A percentile compares a stretch with the other conserved stretches of the same genome.
These are phyloP conservation scores for Calocera cornea DNA, from an alignment of 768 basidiomycete species.

Conservation along the genomic window DNA sequence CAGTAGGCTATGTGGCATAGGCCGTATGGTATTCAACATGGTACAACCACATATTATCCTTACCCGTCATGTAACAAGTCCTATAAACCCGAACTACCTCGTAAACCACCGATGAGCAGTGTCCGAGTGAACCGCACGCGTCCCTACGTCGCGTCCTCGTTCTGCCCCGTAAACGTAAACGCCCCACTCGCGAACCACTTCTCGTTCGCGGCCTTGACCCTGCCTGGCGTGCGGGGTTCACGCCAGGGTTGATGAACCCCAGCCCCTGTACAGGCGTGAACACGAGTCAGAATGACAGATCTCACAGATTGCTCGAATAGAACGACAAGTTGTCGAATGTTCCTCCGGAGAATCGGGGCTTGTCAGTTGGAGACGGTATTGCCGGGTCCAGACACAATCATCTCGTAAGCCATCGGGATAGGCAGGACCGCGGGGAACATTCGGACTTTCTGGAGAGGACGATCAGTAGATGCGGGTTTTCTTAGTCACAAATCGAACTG, in stretches of 20 bases:
- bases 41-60: neutral
- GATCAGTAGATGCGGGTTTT: too few species aligned
- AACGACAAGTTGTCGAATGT: neutral
- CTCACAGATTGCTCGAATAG: too few species aligned
- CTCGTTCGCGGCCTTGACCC: slow-evolving; percentile 92
- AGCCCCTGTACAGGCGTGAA: slow-evolving; percentile 98
- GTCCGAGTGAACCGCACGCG: neutral
- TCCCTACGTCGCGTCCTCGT: slow-evolving; percentile 22
- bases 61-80: neutral
- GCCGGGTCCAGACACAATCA: neutral
- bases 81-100: neutral
- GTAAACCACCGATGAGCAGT: neutral
- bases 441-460: too few species aligned
- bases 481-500: too few species aligned
- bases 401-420: neutral
- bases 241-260: slow-evolving; percentile 86
- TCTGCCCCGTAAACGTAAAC: slow-evolving; percentile 58
- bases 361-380: too few species aligned
- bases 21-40: too few species aligned
- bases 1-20: too few species aligned
- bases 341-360: neutral
- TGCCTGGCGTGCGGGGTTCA: too few species aligned
- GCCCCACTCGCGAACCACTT: slow-evolving; percentile 69
- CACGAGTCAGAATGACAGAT: too few species aligned
- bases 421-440: neutral